These are phyloP conservation scores for Westerdykella aurantiaca DNA, from an alignment of 2,329 filamentous ascomycete genomes.

Conservation along the genomic window DNA sequence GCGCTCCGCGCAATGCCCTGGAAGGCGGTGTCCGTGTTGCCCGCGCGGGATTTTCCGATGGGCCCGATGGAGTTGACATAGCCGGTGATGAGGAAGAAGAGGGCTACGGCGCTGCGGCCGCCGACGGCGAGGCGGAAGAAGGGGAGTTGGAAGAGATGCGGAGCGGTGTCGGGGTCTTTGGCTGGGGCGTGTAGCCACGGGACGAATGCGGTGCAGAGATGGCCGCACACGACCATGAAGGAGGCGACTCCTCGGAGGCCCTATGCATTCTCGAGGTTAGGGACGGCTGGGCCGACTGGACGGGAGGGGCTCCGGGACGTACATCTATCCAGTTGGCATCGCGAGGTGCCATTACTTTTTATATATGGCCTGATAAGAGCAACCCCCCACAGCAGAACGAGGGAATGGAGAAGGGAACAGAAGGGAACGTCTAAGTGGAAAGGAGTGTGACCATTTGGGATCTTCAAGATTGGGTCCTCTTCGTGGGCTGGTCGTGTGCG, in stretches of 20 bases:
- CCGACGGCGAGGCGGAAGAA: conserved; percentile 55
- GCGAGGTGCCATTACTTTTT: conserved; percentile 27
- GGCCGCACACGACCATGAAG: conserved; percentile 40
- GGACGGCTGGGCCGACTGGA: conserved; percentile 9
- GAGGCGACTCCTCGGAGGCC: conserved; percentile 41
- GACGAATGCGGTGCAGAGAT: conserved; percentile 40
- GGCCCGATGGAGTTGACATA: conserved; percentile 61
- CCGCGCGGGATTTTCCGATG: conserved; percentile 50
- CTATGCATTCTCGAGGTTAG: conserved; percentile 24
- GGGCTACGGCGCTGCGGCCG: conserved; percentile 37
- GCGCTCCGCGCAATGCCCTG: conserved; percentile 52
- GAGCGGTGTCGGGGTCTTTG: conserved; percentile 40
- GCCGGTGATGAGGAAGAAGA: conserved; percentile 53
- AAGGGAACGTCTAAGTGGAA: not conserved
- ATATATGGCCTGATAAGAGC: not conserved
- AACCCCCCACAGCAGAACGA: not conserved
- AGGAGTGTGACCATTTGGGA: not conserved
- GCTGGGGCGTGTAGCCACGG: conserved; percentile 38
- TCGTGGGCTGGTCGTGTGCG: not conserved
- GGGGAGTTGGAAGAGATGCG: conserved; percentile 52
- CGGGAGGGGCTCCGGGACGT: conserved; percentile 14
- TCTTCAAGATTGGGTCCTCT: not conserved
- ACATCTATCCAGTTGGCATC: conserved; percentile 38
- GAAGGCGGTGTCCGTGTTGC: conserved; percentile 51
- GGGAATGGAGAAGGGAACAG: not conserved